phyloP scores from a whole-genome alignment of 805 yeast genomes.

The Schwanniomyces vanrijiae region DNA sequence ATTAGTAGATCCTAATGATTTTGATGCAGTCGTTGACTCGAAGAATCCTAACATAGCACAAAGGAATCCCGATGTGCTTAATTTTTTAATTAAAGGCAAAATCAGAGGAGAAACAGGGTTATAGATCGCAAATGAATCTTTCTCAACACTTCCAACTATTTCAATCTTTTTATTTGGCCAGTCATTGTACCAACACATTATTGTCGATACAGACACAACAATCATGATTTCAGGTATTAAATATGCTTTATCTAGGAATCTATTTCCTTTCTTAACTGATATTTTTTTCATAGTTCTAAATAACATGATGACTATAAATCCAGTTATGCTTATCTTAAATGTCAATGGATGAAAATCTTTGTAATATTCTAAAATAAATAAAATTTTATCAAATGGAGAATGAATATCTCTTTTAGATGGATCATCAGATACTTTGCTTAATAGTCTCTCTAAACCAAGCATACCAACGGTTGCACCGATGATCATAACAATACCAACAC shows the following conservation, averaged over 20 bases:
- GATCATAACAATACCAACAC: conserved; percentile 45
- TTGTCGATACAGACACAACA: conserved; percentile 63
- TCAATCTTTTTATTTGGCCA: conserved; percentile 59
- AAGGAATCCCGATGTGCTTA: conserved; percentile 68
- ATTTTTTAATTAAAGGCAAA: conserved; percentile 51
- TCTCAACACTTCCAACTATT: conserved; percentile 66
- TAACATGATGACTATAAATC: conserved; percentile 51
- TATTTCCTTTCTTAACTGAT: conserved; percentile 17
- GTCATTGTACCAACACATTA: conserved; percentile 46
- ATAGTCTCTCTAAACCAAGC: conserved; percentile 58
- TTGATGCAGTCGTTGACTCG: conserved; percentile 91
- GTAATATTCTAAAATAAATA: conserved; percentile 53
- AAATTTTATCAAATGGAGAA: conserved; percentile 69
- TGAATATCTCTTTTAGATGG: conserved; percentile 37
- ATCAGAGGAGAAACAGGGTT: conserved; percentile 57
- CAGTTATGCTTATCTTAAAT: conserved; percentile 53
- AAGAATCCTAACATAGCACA: conserved; percentile 88
- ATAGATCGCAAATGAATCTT: conserved; percentile 45
- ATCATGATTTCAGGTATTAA: conserved; percentile 84
- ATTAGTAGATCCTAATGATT: conserved; percentile 74
- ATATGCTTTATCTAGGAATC: conserved; percentile 37
- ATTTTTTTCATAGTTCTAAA: conserved; percentile 38
- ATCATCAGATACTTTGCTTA: conserved; percentile 37
- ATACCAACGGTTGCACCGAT: conserved; percentile 69
- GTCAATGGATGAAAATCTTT: conserved; percentile 57